Conservation (phyloP, 2,329 filamentous ascomycete species). For the Pestalotiopsis fici region DNA sequence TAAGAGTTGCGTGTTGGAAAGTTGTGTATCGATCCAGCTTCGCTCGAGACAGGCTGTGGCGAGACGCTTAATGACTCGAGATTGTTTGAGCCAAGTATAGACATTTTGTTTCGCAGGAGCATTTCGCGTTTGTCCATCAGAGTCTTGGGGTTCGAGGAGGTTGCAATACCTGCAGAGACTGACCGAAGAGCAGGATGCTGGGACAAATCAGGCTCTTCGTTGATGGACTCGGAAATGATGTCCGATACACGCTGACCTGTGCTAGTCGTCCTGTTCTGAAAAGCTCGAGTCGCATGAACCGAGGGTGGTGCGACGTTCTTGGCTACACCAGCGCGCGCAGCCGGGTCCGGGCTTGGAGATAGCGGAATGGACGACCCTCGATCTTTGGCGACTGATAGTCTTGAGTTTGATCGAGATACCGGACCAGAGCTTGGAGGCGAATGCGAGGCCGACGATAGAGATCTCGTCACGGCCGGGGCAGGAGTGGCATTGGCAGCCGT, state of each 20-base stretch:
- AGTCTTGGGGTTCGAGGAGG: slow-evolving; percentile 54
- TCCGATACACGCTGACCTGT: slow-evolving; percentile 24
- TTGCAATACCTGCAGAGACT: slow-evolving; percentile 44
- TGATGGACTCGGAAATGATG: slow-evolving; percentile 16
- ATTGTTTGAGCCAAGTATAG: slow-evolving; percentile 26
- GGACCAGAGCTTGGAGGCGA: slow-evolving; percentile 15
- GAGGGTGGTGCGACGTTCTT: neutral
- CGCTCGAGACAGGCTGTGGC: slow-evolving; percentile 32
- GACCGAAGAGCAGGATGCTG: slow-evolving; percentile 21
- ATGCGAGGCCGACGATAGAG: slow-evolving; percentile 28
- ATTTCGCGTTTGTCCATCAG: slow-evolving; percentile 57
- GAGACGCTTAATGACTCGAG: slow-evolving; percentile 20
- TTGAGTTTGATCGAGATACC: slow-evolving; percentile 22
- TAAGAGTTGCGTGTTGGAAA: slow-evolving; percentile 29
- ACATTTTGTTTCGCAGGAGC: slow-evolving; percentile 54
- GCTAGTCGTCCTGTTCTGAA: slow-evolving; percentile 22
- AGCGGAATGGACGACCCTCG: neutral
- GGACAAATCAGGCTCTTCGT: slow-evolving; percentile 30
- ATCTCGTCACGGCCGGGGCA: slow-evolving; percentile 33
- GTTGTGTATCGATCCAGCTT: slow-evolving; percentile 42
- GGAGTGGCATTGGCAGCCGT: slow-evolving; percentile 56
- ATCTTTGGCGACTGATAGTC: neutral
- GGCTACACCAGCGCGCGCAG: slow-evolving; percentile 9
- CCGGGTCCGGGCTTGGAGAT: neutral
- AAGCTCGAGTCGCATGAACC: slow-evolving; percentile 18